Base-by-base conservation (phyloP, 2,329 filamentous ascomycete species). In the Aureobasidium subglaciale region DNA sequence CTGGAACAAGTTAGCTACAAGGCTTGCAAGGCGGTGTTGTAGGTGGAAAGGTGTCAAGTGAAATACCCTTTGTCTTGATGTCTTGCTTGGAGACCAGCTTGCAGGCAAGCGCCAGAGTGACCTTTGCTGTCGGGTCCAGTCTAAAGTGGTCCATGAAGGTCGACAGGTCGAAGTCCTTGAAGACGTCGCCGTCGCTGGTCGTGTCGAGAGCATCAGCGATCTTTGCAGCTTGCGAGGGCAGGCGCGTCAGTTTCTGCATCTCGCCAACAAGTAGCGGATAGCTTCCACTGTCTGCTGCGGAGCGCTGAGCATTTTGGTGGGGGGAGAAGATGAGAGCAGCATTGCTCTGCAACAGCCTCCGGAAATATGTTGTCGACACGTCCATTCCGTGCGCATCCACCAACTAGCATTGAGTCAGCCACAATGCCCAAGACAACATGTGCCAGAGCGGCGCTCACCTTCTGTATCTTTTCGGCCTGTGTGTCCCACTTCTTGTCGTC, bases 301-400 rank as follows among this genome's bases (percentile, higher is more conserved):
- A 56, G 40, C 61, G 58, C 42, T 64, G 59, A 56, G 83, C 81
- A 60, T 87, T 84, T 50, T 90, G 86, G 38, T 43, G 34, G 18
- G 27, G 6, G 9, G 50, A 54, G 69, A 97, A 97, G 70, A 99
- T 93, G 67, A 93, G 86, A 61, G 86, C 78, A 65, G 91, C 90
- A 83, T 96, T 96, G 74, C 86, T 86, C 73, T 87, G 87, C 68
- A 99, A 83, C 70, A 97, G 80, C 73, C 92, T 89, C 72, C 90
- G 86, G 74, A 99, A 95, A 73, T 93, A 96, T 78, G 91, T 95
- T 59, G 89, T 85, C 71, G 91, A 96, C 69, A 96, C 90, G 80
- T 99, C 95, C 92, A 99, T 99, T 69, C 91, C 91, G 90, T 95
- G 86, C 67, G 92, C 91, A 83, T 96, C 86, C 76, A 97, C 87